These are phyloP conservation scores for Teunomyces cretensis DNA, from an alignment of 805 yeast genomes.

Conservation along the genomic window DNA sequence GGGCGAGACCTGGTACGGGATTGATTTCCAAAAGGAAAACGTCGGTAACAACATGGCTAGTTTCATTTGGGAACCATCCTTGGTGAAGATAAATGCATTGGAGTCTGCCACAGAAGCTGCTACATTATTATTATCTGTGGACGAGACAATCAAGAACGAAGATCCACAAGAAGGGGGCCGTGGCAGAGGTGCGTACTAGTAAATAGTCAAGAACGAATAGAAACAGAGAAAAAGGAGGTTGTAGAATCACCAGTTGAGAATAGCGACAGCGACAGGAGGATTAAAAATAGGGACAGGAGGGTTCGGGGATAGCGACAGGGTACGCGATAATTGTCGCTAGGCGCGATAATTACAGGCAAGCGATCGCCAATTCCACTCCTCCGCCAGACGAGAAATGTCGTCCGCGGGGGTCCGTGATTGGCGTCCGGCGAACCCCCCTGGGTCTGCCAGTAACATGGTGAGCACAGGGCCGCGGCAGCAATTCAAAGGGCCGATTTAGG, in stretches of 20 bases:
- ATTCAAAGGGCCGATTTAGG: neutral
- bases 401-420: neutral
- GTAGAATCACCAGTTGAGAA: neutral
- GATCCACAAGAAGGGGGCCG: conserved; percentile 52
- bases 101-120: conserved; percentile 98
- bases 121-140: conserved; percentile 86
- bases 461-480: neutral
- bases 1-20: conserved; percentile 90
- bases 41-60: conserved; percentile 81
- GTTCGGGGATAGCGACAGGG: no score
- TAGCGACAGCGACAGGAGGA: no score
- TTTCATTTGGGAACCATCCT: conserved; percentile 97
- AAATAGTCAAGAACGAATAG: neutral
- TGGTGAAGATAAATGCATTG: conserved; percentile 91
- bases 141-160: conserved; percentile 83
- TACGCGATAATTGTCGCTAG: no score
- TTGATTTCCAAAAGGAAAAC: conserved; percentile 81
- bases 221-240: neutral
- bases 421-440: neutral
- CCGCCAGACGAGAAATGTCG: no score
- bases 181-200: conserved; percentile 62
- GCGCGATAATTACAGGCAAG: no score
- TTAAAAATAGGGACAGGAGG: no score
- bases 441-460: neutral
- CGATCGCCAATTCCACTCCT: no score